These are phyloP conservation scores for Russula compacta DNA, from an alignment of 768 basidiomycete species.

Conservation along the genomic window DNA sequence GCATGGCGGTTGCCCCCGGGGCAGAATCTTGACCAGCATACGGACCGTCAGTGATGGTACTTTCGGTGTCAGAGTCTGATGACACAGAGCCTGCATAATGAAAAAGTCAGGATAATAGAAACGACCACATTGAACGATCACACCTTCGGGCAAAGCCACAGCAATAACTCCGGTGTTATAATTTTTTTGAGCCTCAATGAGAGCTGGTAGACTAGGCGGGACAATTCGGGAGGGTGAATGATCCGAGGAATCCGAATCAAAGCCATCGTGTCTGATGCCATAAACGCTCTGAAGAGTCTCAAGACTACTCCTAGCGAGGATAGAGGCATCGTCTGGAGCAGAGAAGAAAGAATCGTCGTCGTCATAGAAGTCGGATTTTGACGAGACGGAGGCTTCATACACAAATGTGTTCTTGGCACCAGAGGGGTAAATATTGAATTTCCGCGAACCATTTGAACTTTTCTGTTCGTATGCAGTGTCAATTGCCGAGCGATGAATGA, in stretches of 20 bases:
- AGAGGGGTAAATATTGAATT: constrained; percentile 19
- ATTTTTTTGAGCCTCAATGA: constrained; percentile 18
- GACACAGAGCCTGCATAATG: constrained; percentile 12
- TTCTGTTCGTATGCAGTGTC: constrained; percentile 19
- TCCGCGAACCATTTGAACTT: constrained; percentile 4
- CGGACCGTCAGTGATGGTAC: constrained; percentile 18
- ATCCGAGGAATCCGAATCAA: constrained; percentile 6
- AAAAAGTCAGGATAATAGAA: not conserved
- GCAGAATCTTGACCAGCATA: constrained; percentile 11
- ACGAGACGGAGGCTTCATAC: constrained; percentile 19
- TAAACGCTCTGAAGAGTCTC: constrained; percentile 17
- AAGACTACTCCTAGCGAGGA: constrained; percentile 14
- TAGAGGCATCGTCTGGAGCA: constrained; percentile 16
- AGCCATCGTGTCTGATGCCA: not conserved
- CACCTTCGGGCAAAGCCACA: constrained; percentile 17
- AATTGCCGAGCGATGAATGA: constrained; percentile 9
- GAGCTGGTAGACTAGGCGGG: constrained; percentile 16
- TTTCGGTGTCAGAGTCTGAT: constrained; percentile 21
- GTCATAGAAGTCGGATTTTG: constrained; percentile 18
- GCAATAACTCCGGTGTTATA: constrained; percentile 12
- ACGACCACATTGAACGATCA: not conserved
- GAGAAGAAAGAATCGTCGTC: constrained; percentile 19
- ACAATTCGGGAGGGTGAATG: constrained; percentile 15
- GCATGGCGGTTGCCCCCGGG: not conserved
- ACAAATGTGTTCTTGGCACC: constrained; percentile 15